Evolutionary conservation across 495 filamentous ascomycete species (phyloP).

Genomic region (Tuber magnatum): DNA sequence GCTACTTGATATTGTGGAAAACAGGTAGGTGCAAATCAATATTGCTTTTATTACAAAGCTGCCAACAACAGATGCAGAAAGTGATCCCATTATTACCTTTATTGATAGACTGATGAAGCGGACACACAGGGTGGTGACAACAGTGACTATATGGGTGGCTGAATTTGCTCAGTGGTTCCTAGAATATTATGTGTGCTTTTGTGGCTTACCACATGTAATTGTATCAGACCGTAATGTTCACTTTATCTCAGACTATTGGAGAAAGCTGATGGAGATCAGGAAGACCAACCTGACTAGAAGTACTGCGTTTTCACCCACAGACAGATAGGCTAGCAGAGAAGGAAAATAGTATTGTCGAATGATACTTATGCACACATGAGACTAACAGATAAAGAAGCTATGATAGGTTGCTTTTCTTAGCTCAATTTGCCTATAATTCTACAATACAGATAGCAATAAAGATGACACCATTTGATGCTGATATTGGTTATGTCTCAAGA

Average conservation of each 20-base stretch:
- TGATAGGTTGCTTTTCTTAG: not conserved
- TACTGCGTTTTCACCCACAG: conserved; percentile 9
- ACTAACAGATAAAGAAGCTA: not conserved
- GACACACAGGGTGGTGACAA: no score
- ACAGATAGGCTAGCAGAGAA: conserved; percentile 5
- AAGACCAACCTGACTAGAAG: not conserved
- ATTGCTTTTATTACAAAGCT: no score
- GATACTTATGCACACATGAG: not conserved
- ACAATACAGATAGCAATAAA: not conserved
- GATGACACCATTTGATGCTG: conserved; percentile 11
- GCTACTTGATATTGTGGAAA: no score
- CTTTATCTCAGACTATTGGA: conserved; percentile 7
- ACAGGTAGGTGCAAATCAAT: no score
- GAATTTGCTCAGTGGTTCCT: no score
- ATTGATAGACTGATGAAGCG: no score
- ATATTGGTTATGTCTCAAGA: not conserved
- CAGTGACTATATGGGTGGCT: no score
- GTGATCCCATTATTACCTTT: no score
- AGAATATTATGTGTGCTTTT: no score
- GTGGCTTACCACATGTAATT: no score
- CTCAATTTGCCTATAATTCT: conserved; percentile 12
- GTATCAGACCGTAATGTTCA: conserved; percentile 2
- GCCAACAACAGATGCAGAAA: no score
- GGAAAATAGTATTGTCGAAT: conserved; percentile 2
- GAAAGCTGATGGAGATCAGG: not conserved